Percentiles rank a stretch among this genome's conserved stretches.
Conservation (phyloP, 73 alveolate species). For the Chromera velia region DNA sequence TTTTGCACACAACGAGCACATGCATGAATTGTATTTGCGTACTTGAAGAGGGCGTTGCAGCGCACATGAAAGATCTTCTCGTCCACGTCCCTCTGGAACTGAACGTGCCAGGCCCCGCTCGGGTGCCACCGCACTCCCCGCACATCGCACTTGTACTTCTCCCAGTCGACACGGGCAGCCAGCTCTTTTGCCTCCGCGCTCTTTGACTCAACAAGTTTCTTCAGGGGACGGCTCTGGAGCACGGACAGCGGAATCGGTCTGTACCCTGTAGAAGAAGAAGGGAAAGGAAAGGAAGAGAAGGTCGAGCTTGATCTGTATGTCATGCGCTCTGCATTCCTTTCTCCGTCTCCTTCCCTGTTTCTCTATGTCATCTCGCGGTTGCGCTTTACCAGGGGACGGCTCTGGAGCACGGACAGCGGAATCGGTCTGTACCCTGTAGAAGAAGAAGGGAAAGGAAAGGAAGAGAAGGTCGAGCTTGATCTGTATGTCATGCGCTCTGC, state of each 20-base stretch:
- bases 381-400: conserved; percentile 25
- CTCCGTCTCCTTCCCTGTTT: too few species aligned
- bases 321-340: too few species aligned
- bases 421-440: conserved; percentile 40
- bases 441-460: too few species aligned
- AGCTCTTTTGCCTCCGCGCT: conserved; percentile 23
- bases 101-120: conserved; percentile 3
- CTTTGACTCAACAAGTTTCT: conserved; percentile 12
- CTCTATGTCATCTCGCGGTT: too few species aligned
- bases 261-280: too few species aligned
- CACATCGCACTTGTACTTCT: conserved; percentile 43
- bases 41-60: not conserved
- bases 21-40: too few species aligned
- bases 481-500: too few species aligned
- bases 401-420: conserved; percentile 29
- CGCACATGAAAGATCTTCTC: not conserved
- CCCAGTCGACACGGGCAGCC: conserved; percentile 39
- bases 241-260: conserved; percentile 34
- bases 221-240: conserved; percentile 21
- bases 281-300: too few species aligned
- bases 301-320: too few species aligned
- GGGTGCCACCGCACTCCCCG: conserved; percentile 7
- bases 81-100: not conserved
- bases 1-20: too few species aligned
- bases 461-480: too few species aligned